Evolutionary conservation across 192 early-diverging fungal species (phyloP), one percentile per base, ranked within the genome.

Genomic region (Backusella tuberculispora): DNA sequence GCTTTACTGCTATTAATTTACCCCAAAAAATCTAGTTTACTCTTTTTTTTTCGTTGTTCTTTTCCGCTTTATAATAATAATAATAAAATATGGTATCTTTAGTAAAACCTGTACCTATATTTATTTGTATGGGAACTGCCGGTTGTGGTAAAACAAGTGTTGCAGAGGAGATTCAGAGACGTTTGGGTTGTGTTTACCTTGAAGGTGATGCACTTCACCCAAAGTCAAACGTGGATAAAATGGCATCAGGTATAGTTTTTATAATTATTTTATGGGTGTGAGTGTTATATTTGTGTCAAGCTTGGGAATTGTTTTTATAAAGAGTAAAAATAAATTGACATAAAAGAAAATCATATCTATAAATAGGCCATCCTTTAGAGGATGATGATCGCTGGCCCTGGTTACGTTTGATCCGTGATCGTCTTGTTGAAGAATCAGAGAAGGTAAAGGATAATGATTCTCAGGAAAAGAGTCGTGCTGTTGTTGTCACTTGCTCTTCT

Each of bases 331-430:
- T 21, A 42, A 40, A 17, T 34, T 19, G 26, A 41, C 15, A 64
- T 2, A 24, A 47, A 3, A 66, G 21, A 50, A 47, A 47, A 29
- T 2, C 2, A 34, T 34, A 34, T 34, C 29, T 34, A 21, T 13
- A 21, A 26, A 14, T 46, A 60, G 81, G 81, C 13, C 9, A 84
- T 24, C 81, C 90, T 2, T 78, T 93, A 38, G 71, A 70, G 1
- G 92, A 93, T 68, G 87, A 87, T 48, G 89, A 93, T 80, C 86
- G 92, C 43, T 84, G 82, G 79, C 88, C 89, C 0, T 93, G 92
- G 90, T 82, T 92, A 41, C 40, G 34, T 41, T 66, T 63, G 0
- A 85, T 92, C 50, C 85, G 88, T 53, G 75, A 75, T 17, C 69
- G 65, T 24, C 77, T 88, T 48, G 63, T 78, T 9, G 40, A 82